Base-by-base conservation (phyloP, 306 rosid genomes). In the Hippophae gyantsensis region DNA sequence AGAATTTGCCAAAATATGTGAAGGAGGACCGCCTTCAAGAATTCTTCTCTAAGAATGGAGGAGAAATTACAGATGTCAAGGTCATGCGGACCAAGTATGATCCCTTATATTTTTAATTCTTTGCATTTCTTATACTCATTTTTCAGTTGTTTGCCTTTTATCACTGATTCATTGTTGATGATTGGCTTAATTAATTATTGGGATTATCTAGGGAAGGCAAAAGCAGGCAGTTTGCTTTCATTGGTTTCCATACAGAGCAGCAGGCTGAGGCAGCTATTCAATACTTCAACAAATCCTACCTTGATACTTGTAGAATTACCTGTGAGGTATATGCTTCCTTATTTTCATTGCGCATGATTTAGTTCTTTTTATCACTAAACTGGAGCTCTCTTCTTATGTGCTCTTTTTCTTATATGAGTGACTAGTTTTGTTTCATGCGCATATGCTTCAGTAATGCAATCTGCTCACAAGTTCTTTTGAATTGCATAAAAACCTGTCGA, bases 41-140 rank as follows among this genome's bases (percentile, higher is more conserved):
- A 8, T 23, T 74, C 8, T 92, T 87, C 70, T 85, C 93, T 32
- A 65, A 67, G 78, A 85, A 83, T 65, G 98, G 98, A 67, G 98
- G 98, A 67, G 89, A 87, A 74, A 64, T 83, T 54, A 92, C 98
- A 0, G 96, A 92, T 57, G 84, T 75, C 23, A 85, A 80, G 86
- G 87, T 92, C 41, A 77, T 76, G 80, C 89, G 95, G 13, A 92
- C 89, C 57, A 80, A 68, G 96, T 88, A 84, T 64, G 65, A 60
- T 66, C 61, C 42, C 9, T 10, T 2, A 9, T 42, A 3, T 47
- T 52, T 66, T 25, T 7, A 25, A 42, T n/a, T 6, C 42, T 61
- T 9, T 48, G 38, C 25, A 14, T 48, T 75, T 54, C 41, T 6
- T 65, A 1, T 49, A 2, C 13, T n/a, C 9, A 13, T 9, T 10